These are phyloP conservation scores for Torulaspora indica DNA, from an alignment of 805 yeast genomes.

Conservation along the genomic window DNA sequence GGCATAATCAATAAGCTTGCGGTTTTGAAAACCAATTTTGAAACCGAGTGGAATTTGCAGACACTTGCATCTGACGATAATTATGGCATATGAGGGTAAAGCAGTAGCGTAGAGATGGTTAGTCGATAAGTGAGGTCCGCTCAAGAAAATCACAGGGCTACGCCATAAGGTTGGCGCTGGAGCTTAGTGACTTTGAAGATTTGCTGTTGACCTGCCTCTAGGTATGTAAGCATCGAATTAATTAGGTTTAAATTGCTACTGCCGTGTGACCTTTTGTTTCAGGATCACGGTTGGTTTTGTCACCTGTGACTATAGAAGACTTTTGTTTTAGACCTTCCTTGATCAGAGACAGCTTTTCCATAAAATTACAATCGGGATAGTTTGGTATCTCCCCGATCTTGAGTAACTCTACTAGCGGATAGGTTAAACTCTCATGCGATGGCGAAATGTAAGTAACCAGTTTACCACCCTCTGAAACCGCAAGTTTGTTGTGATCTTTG, in stretches of 20 bases:
- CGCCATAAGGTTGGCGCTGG: neutral
- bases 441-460: constrained; percentile 80
- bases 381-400: constrained; percentile 46
- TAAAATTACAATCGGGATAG: constrained; percentile 42
- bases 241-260: constrained; percentile 7
- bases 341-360: constrained; percentile 49
- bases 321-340: constrained; percentile 56
- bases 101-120: neutral
- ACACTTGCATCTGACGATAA: constrained; percentile 56
- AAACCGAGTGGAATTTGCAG: constrained; percentile 89
- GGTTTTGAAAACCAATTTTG: constrained; percentile 68
- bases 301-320: constrained; percentile 31
- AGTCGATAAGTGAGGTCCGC: neutral
- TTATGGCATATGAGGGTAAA: constrained; percentile 15
- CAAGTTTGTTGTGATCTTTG: constrained; percentile 87
- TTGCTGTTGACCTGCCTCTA: constrained; percentile 1
- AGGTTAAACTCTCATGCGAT: constrained; percentile 63
- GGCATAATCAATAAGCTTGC: constrained; percentile 75
- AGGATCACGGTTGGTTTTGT: constrained; percentile 13
- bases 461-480: constrained; percentile 70
- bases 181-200: neutral
- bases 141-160: neutral
- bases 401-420: constrained; percentile 48
- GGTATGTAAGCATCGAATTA: constrained; percentile 8
- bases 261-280: neutral